These are phyloP conservation scores for Blastobotrys terrestris DNA, from an alignment of 805 yeast genomes.

Conservation along the genomic window DNA sequence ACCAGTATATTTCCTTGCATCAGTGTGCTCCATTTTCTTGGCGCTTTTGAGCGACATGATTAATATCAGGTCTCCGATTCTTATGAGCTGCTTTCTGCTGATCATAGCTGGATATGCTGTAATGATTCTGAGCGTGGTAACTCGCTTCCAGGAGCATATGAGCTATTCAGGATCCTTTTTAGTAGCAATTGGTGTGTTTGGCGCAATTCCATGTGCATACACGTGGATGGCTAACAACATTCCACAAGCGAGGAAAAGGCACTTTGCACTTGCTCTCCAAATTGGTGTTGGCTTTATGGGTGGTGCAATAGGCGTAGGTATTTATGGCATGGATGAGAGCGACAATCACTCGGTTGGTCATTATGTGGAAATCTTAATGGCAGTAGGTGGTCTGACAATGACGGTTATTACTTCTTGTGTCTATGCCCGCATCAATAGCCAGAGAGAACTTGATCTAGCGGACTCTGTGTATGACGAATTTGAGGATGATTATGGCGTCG, in stretches of 20 bases:
- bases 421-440: background rate
- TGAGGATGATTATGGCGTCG: background rate
- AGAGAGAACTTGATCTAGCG: background rate
- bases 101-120: background rate
- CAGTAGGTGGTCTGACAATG: slow-evolving; percentile 2
- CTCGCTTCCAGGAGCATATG: background rate
- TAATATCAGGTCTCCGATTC: background rate
- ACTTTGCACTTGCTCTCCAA: slow-evolving; percentile 36
- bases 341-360: background rate
- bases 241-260: background rate
- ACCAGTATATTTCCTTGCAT: background rate
- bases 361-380: background rate
- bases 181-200: slow-evolving; percentile 3
- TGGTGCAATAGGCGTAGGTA: slow-evolving; percentile 39
- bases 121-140: background rate
- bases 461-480: background rate
- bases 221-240: slow-evolving; percentile 2
- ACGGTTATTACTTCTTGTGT: background rate
- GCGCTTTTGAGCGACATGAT: background rate
- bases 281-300: slow-evolving; percentile 40
- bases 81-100: background rate
- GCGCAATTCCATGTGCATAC: slow-evolving; percentile 4
- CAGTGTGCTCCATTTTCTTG: background rate
- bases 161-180: slow-evolving; percentile 4
- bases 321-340: slow-evolving; percentile 23